Evolutionary conservation across 148 eudicot species (phyloP).

Genomic region (Salicornia ramosissima): DNA sequence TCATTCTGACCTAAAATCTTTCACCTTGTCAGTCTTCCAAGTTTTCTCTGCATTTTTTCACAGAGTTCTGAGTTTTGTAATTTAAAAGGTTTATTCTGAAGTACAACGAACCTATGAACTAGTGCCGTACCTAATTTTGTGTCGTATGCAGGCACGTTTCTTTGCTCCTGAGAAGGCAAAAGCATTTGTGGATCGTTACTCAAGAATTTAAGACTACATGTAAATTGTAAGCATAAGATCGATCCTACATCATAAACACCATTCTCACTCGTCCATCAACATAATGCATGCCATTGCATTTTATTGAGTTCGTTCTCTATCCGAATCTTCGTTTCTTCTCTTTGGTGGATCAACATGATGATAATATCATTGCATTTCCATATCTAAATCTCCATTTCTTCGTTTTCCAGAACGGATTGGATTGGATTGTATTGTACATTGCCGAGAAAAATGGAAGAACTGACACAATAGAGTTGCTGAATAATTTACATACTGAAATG

Average conservation of each 20-base stretch:
- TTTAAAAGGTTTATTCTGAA: no score
- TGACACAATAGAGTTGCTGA: no score
- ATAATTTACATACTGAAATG: no score
- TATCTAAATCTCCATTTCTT: background rate
- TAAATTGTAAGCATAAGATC: constrained; percentile 15
- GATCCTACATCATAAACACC: background rate
- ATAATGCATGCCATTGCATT: background rate
- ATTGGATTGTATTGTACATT: background rate
- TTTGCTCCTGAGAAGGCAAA: constrained; percentile 93
- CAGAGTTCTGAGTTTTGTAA: no score
- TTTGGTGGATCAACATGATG: no score
- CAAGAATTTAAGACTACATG: constrained; percentile 37
- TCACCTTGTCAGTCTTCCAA: background rate
- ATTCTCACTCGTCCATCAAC: background rate
- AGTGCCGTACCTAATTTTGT: constrained; percentile 4
- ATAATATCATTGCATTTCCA: no score
- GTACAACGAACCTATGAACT: background rate
- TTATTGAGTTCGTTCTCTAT: background rate
- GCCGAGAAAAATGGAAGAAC: constrained; percentile 2
- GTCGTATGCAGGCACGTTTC: constrained; percentile 74
- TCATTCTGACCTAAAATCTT: background rate
- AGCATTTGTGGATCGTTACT: constrained; percentile 75
- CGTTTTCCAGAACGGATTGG: no score
- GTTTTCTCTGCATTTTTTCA: no score
- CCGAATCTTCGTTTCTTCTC: background rate